These are phyloP conservation scores for Aspergillus oerlinghausenensis DNA, from an alignment of 2,329 filamentous ascomycete species.

Conservation along the genomic window DNA sequence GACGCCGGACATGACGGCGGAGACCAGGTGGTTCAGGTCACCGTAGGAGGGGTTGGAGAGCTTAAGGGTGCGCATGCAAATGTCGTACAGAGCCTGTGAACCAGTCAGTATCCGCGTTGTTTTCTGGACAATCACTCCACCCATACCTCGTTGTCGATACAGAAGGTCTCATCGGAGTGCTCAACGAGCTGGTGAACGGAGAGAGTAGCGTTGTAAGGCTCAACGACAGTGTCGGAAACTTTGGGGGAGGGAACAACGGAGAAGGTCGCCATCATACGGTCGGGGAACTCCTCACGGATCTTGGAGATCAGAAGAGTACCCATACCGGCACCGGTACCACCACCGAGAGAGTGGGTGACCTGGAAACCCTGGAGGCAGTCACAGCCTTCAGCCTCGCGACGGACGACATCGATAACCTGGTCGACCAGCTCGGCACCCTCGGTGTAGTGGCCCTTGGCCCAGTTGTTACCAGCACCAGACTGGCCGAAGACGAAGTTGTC, in stretches of 20 bases:
- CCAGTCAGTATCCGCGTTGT: conserved; percentile 10
- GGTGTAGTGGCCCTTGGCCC: conserved; percentile 99
- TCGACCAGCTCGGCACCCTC: conserved; percentile 99
- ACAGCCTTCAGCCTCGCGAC: conserved; percentile 96
- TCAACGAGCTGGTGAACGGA: conserved; percentile 98
- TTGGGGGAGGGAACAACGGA: conserved; percentile 98
- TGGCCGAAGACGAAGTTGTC: conserved; percentile 99
- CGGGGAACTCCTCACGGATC: conserved; percentile 99
- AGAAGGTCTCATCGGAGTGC: conserved; percentile 99
- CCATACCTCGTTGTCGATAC: conserved; percentile 92
- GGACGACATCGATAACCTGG: conserved; percentile 96
- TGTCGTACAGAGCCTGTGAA: conserved; percentile 84
- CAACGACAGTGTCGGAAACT: conserved; percentile 98
- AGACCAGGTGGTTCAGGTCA: conserved; percentile 99
- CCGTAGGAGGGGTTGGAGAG: conserved; percentile 97
- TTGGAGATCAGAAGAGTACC: conserved; percentile 99
- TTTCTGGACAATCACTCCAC: conserved; percentile 1
- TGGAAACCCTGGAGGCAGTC: conserved; percentile 99
- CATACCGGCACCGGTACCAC: conserved; percentile 99
- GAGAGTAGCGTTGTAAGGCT: conserved; percentile 99
- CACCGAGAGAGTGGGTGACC: conserved; percentile 99
- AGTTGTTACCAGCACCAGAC: conserved; percentile 99
- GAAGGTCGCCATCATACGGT: conserved; percentile 99
- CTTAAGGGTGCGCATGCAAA: conserved; percentile 99
- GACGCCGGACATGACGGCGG: conserved; percentile 98